These are phyloP conservation scores for Platanthera zijinensis DNA, from an alignment of 106 monocot genomes.

Conservation along the genomic window DNA sequence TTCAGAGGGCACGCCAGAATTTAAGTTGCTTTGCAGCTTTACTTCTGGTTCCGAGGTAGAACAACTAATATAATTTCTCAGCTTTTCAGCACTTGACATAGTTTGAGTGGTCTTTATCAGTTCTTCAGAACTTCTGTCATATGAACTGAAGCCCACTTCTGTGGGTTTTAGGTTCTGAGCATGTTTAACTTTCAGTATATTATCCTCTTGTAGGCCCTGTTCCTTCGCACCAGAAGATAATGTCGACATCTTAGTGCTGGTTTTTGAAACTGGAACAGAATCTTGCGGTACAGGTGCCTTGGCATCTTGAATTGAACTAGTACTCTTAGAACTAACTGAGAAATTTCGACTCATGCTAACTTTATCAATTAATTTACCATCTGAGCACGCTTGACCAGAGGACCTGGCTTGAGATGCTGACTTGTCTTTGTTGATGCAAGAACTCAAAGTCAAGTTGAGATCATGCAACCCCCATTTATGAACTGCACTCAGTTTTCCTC, in stretches of 20 bases:
- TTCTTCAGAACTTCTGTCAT: conserved; percentile 7
- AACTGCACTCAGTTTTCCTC: conserved; percentile 64
- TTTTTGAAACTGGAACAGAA: conserved; percentile 9
- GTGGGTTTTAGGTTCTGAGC: conserved; percentile 7
- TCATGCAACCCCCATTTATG: conserved; percentile 64
- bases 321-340: conserved; percentile 7
- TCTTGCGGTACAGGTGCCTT: conserved; percentile 12
- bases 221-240: conserved; percentile 1
- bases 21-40: conserved; percentile 3
- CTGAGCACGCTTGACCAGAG: conserved; percentile 12
- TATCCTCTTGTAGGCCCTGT: not conserved
- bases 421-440: conserved; percentile 23
- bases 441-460: conserved; percentile 50
- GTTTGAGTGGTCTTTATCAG: not conserved
- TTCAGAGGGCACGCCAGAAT: not conserved
- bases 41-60: conserved; percentile 3
- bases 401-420: conserved; percentile 9
- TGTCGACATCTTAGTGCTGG: conserved; percentile 1
- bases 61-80: conserved; percentile 1
- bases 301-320: conserved; percentile 14
- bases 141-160: conserved; percentile 6
- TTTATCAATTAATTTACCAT: conserved; percentile 10
- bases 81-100: conserved; percentile 1
- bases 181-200: conserved; percentile 1
- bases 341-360: not conserved